Percentiles rank a stretch among this genome's conserved stretches.
phyloP scores from a whole-genome alignment of 306 rosid species.

The Hippophae gyantsensis region DNA sequence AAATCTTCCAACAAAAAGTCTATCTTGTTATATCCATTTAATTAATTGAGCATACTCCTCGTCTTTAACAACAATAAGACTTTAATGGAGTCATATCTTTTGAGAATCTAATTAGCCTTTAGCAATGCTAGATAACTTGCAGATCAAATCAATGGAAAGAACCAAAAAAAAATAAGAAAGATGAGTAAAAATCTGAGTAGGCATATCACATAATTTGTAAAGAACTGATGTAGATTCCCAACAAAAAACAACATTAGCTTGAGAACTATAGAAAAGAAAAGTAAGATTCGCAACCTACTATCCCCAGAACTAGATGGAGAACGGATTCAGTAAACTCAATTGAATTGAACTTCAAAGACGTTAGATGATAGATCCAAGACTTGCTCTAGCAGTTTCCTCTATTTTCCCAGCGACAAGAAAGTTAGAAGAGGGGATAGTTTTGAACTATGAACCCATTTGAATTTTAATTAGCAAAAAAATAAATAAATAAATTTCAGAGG shows the following conservation, averaged over 20 bases:
- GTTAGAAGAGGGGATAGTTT: neutral
- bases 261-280: neutral
- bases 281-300: neutral
- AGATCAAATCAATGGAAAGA: neutral
- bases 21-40: too few relatives aligned
- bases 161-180: neutral
- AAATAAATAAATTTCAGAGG: constrained; percentile 6
- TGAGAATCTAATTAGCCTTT: neutral
- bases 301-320: neutral
- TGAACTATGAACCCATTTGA: constrained; percentile 10
- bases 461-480: neutral
- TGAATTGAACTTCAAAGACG: constrained; percentile 6
- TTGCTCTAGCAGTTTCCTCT: constrained; percentile 8
- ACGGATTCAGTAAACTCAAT: too few relatives aligned
- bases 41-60: neutral
- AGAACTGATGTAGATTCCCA: too few relatives aligned
- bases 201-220: neutral
- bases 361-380: constrained; percentile 13
- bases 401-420: constrained; percentile 20
- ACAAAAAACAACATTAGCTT: neutral
- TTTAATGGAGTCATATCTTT: neutral
- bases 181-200: neutral
- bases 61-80: too few relatives aligned
- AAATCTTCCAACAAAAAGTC: too few relatives aligned
- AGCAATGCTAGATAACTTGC: neutral